Evolutionary conservation across 1,284 basidiomycete species (phyloP), one percentile per base, ranked within the genome.

Genomic region (Peniophora sp.): DNA sequence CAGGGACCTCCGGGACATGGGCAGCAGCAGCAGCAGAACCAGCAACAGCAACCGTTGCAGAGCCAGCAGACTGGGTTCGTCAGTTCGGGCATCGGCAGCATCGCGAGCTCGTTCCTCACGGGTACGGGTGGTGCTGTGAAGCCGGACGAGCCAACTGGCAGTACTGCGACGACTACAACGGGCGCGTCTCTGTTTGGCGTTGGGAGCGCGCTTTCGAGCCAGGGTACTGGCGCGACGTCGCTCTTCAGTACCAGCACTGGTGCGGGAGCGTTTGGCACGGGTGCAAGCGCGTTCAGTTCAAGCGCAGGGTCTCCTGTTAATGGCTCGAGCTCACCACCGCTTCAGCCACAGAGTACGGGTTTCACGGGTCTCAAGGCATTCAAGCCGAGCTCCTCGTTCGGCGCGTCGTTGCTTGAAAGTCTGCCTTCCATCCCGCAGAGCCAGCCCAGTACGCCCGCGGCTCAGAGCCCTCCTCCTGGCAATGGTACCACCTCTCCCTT

Each of bases 381-480:
- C 79, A 93, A 95, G 65, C 94, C 94, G 2, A 81, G 88, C 0
- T 92, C 88, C 1, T 87, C 82, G 27, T 97, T 97, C 64, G 94
- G 94, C 32, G 83, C 88, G 36, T 80, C 83, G 14, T 66, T 96
- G 27, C 65, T 94, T 51, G 89, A 91, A 53, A 81, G 82, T 1
- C 68, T 96, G 23, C 90, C 91, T 2, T 74, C 89, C 9, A 80
- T 85, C 50, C 77, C 83, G 12, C 78, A 78, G 27, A 81, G 84
- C 9, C 65, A 67, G 2, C 68, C 78, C 0, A 69, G 69, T 5
- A 78, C 80, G 17, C 77, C 83, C 23, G 67, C 71, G 5, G 56
- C 65, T 1, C 67, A 63, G 2, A 67, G 64, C 44, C 54, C 54
- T 14, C 51, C 65, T 10, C 24, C 54, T 32, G 27, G 27, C 12